phyloP scores from a whole-genome alignment of 306 rosid genomes.

The Benincasa hispida region DNA sequence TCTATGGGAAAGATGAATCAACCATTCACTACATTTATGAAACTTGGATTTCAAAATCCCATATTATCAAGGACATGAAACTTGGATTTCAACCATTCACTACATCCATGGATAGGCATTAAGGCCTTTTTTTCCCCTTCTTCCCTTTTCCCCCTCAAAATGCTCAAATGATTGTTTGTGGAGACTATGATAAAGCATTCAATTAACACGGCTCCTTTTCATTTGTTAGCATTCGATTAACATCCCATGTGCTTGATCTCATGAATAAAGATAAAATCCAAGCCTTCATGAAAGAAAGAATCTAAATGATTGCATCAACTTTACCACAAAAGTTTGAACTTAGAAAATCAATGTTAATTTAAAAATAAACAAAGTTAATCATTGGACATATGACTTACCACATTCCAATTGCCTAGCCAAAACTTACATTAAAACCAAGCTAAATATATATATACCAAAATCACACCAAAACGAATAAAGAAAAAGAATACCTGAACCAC shows the following conservation, averaged over 20 bases:
- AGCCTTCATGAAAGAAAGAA: neutral
- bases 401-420: neutral
- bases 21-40: neutral
- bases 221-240: neutral
- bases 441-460: neutral
- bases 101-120: neutral
- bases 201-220: neutral
- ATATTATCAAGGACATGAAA: too few species aligned
- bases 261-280: neutral
- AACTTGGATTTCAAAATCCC: neutral
- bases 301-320: neutral
- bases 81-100: neutral
- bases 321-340: neutral
- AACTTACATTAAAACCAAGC: neutral
- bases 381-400: neutral
- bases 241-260: neutral
- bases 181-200: neutral
- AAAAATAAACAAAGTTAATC: neutral
- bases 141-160: neutral
- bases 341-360: neutral
- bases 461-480: neutral
- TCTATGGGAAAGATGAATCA: neutral
- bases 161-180: neutral
- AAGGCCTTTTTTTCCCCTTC: neutral
- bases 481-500: slow-evolving; percentile 31